A percentile compares a stretch with the other conserved stretches of the same genome.
Evolutionary conservation across 2,329 filamentous ascomycete species (phyloP).

Genomic region (Pseudogymnoascus verrucosus): DNA sequence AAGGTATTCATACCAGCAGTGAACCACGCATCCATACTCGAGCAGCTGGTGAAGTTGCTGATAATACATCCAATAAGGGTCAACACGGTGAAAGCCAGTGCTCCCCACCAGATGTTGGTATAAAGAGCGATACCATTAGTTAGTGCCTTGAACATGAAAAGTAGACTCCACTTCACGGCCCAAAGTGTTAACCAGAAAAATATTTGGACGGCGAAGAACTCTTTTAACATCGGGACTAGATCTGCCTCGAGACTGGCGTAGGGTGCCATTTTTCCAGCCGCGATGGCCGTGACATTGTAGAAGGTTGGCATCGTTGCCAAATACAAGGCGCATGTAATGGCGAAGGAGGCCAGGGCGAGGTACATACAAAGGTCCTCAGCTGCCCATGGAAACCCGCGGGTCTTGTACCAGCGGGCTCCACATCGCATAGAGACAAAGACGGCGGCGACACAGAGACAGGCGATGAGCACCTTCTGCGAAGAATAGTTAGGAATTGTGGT

Average conservation of each 20-base stretch:
- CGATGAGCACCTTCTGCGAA: conserved; percentile 14
- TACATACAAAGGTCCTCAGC: conserved; percentile 14
- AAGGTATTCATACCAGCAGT: conserved; percentile 15
- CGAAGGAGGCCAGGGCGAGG: conserved; percentile 22
- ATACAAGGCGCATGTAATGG: conserved; percentile 27
- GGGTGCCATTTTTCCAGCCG: conserved; percentile 17
- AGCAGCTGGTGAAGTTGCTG: conserved; percentile 29
- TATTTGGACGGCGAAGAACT: conserved; percentile 27
- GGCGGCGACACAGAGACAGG: conserved; percentile 10
- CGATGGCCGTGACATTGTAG: conserved; percentile 25
- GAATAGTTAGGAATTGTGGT: neutral
- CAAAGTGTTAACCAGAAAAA: conserved; percentile 11
- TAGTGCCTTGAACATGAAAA: conserved; percentile 6
- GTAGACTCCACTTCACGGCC: conserved; percentile 8
- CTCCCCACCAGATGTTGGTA: conserved; percentile 5
- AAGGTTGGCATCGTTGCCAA: conserved; percentile 29
- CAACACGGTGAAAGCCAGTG: conserved; percentile 16
- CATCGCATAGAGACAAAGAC: conserved; percentile 13
- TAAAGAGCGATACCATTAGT: neutral
- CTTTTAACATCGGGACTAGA: conserved; percentile 25
- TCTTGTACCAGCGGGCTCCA: conserved; percentile 14
- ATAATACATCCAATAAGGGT: conserved; percentile 31
- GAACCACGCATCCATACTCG: conserved; percentile 31
- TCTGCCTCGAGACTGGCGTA: conserved; percentile 29
- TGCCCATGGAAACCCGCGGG: conserved; percentile 10